Base-by-base conservation (phyloP, 1,284 basidiomycete genomes). In the Schizophyllum amplum region DNA sequence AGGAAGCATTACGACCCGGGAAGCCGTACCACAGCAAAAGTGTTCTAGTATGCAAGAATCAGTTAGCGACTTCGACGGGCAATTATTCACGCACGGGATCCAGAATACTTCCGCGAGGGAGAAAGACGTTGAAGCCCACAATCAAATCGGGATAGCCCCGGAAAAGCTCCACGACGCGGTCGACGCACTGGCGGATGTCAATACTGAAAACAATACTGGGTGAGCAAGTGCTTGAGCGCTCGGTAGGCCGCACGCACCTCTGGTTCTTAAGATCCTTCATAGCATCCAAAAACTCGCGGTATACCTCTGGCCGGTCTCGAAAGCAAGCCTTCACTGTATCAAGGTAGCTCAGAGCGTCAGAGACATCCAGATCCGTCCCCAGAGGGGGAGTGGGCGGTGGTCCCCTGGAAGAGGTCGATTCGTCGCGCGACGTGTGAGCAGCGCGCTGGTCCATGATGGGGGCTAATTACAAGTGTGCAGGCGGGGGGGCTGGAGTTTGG, bases 201-300 rank as follows among this genome's bases (percentile, higher is more conserved):
- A 99, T 98, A 53, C 94, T 96, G 66, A 22, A 49, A 17, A 3
- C n/a, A 7, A 17, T 42, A 56, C n/a, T n/a, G n/a, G 33, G 33
- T 24, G 53, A 55, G 59, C 57, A 65, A 54, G 54, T 22, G 55
- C 23, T 17, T 26, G n/a, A n/a, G n/a, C 24, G 17, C 27, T 33
- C 60, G 50, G 61, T 51, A 11, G 23, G 55, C 46, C 47, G 55
- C 15, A 77, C 86, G 66, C 66, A 94, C 93, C 83, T 73, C 65
- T 94, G 89, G 57, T 87, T 88, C 75, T 96, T 96, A 72, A 96
- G 96, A 68, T 98, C 94, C 72, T 98, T 98, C 95, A 98, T 97
- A 63, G 97, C 95, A 67, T 97, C 94, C 66, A 98, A 73, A 69
- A 98, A 98, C 57, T 86, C 83, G 69, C 97, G 97, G 74, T 97